Conservation (phyloP, 139 green algal genomes). For the Chlamydomonas incerta region DNA sequence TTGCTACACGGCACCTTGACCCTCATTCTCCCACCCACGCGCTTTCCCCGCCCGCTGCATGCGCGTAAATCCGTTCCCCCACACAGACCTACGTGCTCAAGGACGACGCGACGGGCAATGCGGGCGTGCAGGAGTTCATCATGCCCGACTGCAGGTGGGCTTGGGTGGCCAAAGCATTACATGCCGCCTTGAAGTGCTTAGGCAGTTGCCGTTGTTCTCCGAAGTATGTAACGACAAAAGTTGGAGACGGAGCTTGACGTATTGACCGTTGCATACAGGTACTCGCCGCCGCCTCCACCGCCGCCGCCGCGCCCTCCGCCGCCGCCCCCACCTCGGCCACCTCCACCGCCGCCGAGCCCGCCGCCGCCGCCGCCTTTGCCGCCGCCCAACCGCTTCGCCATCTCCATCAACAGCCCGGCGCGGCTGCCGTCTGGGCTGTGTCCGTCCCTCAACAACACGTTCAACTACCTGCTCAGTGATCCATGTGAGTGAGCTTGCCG, state of each 20-base stretch:
- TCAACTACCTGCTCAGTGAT: constrained; percentile 18
- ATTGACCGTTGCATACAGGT: too few relatives aligned
- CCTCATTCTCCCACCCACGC: too few relatives aligned
- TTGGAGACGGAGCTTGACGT: too few relatives aligned
- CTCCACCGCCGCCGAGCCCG: background rate
- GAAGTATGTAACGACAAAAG: too few relatives aligned
- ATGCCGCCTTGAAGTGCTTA: too few relatives aligned
- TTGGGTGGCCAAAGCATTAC: too few relatives aligned
- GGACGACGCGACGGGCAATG: background rate
- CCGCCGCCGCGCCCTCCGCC: background rate
- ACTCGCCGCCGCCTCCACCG: constrained; percentile 14
- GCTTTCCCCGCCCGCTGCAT: too few relatives aligned
- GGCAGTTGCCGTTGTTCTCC: too few relatives aligned
- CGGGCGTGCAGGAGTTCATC: background rate
- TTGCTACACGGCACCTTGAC: too few relatives aligned
- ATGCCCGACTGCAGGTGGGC: constrained; percentile 30
- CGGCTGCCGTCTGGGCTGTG: background rate
- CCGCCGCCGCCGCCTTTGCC: constrained; percentile 10
- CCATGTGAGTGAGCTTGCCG: background rate
- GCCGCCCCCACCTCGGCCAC: background rate
- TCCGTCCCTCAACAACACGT: background rate
- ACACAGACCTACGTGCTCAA: background rate
- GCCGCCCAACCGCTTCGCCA: background rate
- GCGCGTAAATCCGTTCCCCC: too few relatives aligned
- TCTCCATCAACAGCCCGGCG: background rate